Evolutionary conservation across 805 yeast species (phyloP).

Genomic region (Myxozyma neglecta): DNA sequence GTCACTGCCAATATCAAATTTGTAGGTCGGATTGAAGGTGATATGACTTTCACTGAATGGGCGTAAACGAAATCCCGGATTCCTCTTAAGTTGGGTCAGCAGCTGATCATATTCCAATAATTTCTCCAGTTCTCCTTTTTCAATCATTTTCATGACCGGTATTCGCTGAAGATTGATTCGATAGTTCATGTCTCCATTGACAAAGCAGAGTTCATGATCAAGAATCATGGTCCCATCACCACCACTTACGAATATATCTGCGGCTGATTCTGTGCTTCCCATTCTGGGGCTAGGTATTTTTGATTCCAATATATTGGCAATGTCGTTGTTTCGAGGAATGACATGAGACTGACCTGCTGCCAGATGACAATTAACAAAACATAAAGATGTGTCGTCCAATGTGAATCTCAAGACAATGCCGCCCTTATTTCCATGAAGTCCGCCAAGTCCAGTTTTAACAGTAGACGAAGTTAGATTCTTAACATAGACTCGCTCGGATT

Average conservation of each 20-base stretch:
- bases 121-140: constrained; percentile 48
- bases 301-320: constrained; percentile 62
- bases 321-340: constrained; percentile 83
- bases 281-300: constrained; percentile 44
- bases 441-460: constrained; percentile 92
- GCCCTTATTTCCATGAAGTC: constrained; percentile 76
- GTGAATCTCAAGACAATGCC: constrained; percentile 71
- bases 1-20: constrained; percentile 83
- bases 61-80: constrained; percentile 59
- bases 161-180: constrained; percentile 73
- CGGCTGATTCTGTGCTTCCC: constrained; percentile 4
- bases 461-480: constrained; percentile 66
- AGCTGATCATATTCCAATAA: constrained; percentile 78
- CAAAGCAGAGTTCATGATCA: constrained; percentile 80
- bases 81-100: constrained; percentile 73
- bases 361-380: constrained; percentile 81
- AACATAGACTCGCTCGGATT: constrained; percentile 52
- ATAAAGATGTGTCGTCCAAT: constrained; percentile 65
- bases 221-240: constrained; percentile 53
- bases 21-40: constrained; percentile 86
- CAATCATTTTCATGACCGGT: constrained; percentile 59
- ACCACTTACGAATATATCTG: constrained; percentile 39
- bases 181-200: constrained; percentile 94
- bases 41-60: constrained; percentile 80
- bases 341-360: constrained; percentile 88